Base-by-base conservation (phyloP, 1,139 yeast genomes). In the Pneumocystis murina region DNA sequence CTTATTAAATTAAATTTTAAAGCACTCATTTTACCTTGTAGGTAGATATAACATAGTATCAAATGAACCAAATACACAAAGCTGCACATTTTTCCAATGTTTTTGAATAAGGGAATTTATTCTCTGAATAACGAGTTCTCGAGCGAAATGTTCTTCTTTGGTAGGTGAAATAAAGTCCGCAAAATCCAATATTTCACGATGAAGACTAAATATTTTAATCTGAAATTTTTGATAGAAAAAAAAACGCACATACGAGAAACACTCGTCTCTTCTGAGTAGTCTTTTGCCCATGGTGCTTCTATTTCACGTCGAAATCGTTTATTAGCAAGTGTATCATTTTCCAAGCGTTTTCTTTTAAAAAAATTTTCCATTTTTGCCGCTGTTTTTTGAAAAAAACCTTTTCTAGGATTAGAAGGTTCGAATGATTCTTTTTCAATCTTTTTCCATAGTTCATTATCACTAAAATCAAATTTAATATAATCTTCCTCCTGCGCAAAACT, bases 11-110 rank as follows among this genome's bases (percentile, higher is more conserved):
- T 20, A 12, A 58, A 30, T 58, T 40, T 38, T 12, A 20, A 30
- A 30, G 3, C 5, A 1, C 16, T 38, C n/a, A 20, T 58, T 12
- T 16, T 58, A 40, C 0, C 97, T 89, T 0, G 96, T 96, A 0
- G 98, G 98, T 33, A 94, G 77, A 71, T 91, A 92, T 67, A 94
- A 76, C 72, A 91, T 97, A 0, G 98, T 91, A 0, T 98, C 97
- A 73, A 84, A 88, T 0, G 97, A 90, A 0, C 99, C 99, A 77
- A 94, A 92, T 17, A 91, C 96, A 69, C 85, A 87, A 10, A 87
- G 82, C 65, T 85, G 86, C 2, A 95, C 85, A 67, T 84, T 88
- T 0, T 84, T 84, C 97, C 98, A 92, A 64, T 86, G 77, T 2
- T 75, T 71, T 40, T 74, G 74, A 10, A 91, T 86, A 14, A 82